Conservation (phyloP, 2,329 filamentous ascomycete genomes). For the Diaporthe sp. region DNA sequence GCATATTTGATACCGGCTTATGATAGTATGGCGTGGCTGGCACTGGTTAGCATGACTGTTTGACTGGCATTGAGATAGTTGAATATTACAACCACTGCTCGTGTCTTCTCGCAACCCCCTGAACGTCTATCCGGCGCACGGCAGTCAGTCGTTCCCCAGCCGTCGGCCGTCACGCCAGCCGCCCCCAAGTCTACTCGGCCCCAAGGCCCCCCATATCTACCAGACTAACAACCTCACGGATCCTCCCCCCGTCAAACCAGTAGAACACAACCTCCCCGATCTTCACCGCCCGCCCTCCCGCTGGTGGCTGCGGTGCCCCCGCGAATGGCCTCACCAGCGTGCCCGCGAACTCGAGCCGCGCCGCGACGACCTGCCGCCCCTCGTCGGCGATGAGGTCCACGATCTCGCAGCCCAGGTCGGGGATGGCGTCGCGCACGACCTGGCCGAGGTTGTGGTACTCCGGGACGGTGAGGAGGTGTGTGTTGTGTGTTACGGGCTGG, state of each 20-base stretch:
- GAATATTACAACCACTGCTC: not conserved
- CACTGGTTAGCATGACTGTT: not conserved
- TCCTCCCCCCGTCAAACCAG: constrained; percentile 50
- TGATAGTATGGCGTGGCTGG: too few species aligned
- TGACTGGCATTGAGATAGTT: not conserved
- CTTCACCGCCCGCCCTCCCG: constrained; percentile 44
- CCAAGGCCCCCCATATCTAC: constrained; percentile 47
- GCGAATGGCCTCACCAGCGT: constrained; percentile 47
- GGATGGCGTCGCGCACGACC: constrained; percentile 47
- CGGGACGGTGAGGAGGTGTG: constrained; percentile 43
- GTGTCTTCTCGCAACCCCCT: too few species aligned
- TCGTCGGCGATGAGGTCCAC: constrained; percentile 50
- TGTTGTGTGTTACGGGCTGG: constrained; percentile 49
- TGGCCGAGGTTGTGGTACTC: constrained; percentile 50
- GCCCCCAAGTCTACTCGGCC: not conserved
- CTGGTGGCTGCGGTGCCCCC: constrained; percentile 48
- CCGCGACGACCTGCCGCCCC: constrained; percentile 50
- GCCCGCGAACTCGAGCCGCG: constrained; percentile 50
- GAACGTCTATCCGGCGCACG: not conserved
- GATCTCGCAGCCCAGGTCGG: constrained; percentile 48
- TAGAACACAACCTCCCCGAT: constrained; percentile 55
- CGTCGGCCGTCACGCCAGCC: not conserved
- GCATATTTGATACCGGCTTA: not conserved
- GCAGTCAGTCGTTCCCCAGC: not conserved
- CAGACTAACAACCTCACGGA: constrained; percentile 52